Percentiles rank a stretch among this genome's conserved stretches.
These are phyloP conservation scores for Candida oleophila DNA, from an alignment of 805 yeast genomes.

Conservation along the genomic window DNA sequence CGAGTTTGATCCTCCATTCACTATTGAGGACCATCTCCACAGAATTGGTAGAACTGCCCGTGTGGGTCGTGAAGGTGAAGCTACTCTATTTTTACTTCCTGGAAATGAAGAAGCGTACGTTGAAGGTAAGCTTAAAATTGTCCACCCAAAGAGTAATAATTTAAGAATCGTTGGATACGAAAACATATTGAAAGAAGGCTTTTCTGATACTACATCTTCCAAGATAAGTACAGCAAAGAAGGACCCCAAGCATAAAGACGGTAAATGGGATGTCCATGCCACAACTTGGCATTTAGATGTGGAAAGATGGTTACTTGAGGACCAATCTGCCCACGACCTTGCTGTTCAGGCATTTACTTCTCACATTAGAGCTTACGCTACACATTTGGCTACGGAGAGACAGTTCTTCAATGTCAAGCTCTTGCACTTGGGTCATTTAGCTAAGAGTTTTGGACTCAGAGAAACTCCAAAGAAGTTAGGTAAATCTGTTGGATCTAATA, in stretches of 20 bases:
- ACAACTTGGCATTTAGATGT: constrained; percentile 93
- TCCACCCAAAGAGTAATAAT: constrained; percentile 38
- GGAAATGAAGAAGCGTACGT: constrained; percentile 86
- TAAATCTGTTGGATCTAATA: constrained; percentile 29
- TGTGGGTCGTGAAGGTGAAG: constrained; percentile 85
- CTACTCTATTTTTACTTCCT: constrained; percentile 79
- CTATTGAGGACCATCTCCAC: constrained; percentile 92
- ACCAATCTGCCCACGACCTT: constrained; percentile 52
- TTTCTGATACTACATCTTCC: constrained; percentile 34
- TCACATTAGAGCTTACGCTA: constrained; percentile 93
- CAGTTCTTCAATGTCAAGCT: constrained; percentile 75
- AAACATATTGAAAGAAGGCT: constrained; percentile 28
- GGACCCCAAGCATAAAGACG: constrained; percentile 39
- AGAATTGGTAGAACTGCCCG: constrained; percentile 98
- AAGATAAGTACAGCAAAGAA: constrained; percentile 16
- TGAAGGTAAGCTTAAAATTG: constrained; percentile 44
- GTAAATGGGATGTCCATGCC: constrained; percentile 88
- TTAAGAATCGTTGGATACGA: constrained; percentile 37
- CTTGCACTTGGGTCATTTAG: constrained; percentile 92
- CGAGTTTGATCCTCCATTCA: constrained; percentile 94
- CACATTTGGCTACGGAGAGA: constrained; percentile 83
- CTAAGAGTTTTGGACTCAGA: constrained; percentile 90
- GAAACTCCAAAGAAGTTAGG: constrained; percentile 89
- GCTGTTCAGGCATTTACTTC: constrained; percentile 85
- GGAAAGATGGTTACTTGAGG: constrained; percentile 85